Evolutionary conservation across 345 rosid species (phyloP), one percentile per base, ranked within the genome.

Genomic region (Barbarea vulgaris): DNA sequence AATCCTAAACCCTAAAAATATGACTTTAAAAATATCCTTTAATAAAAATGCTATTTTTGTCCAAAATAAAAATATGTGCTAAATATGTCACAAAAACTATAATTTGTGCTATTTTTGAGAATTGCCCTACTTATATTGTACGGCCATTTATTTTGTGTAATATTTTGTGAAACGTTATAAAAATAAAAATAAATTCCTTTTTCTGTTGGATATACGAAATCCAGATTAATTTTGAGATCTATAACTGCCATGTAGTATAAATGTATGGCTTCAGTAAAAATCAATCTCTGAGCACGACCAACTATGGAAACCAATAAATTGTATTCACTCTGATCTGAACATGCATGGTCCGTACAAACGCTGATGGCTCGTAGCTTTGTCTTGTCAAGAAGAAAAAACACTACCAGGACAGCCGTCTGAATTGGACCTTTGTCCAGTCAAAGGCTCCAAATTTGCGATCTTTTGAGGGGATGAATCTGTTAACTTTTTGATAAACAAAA

Each of bases 391-490:
- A 28, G 17, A n/a, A n/a, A n/a, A n/a, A 55, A 28, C 60, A 15
- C 21, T 55, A 37, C 19, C 14, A 36, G 17, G 30, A 50, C 58
- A 48, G 39, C 58, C 46, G 57, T 36, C 61, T 68, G 18, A 68
- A 53, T 54, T n/a, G n/a, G n/a, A n/a, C n/a, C n/a, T n/a, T 25
- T 36, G 60, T 24, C 50, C 24, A 67, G 36, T 39, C 50, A 67
- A 39, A 42, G 10, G 19, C 65, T 57, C 7, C n/a, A 65, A 33
- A 34, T 3, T 39, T 42, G 11, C 18, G 12, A 42, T 19, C 17
- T 28, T 21, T 33, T 3, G 41, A 64, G 48, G 66, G 72, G 65
- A 74, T 65, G 72, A 44, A 74, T 42, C 31, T 73, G 54, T 52
- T 24, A 63, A 27, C 3, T 39, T 39, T 34, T 48, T 59, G 6